Evolutionary conservation across 73 alveolate species (phyloP), one percentile per base, ranked within the genome.

Genomic region (Paramecium biaurelia): DNA sequence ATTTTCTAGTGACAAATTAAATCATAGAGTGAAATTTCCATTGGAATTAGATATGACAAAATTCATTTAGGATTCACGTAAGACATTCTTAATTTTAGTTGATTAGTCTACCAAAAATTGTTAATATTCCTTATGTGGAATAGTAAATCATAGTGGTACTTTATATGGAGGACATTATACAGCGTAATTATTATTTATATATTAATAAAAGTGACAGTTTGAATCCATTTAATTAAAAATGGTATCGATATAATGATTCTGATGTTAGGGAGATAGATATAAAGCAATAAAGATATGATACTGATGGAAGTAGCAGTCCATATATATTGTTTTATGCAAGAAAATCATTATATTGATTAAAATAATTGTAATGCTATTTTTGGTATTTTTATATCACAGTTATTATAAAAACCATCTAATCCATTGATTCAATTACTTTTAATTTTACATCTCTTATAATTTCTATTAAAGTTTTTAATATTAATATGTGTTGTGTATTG

Each of bases 131-230:
- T 45, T 89, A 28, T 70, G 56, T 70, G 94, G 94, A 14, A 70
- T 89, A 18, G 94, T 89, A 6, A 89, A 89, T 70, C 94, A 89
- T 70, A 89, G 94, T 45, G 94, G 94, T 26, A 89, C 89, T 5
- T 59, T 89, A 11, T 70, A 76, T 70, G 94, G 94, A 68, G 94
- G 94, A 0, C 94, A 89, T 45, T 89, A 89, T 34, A 89, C 94
- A 89, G 86, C 94, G 94, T 89, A 89, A 10, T 85, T 85, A 63
- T 53, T 3, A 28, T 26, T 85, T 30, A 85, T 85, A 35, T 12
- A 34, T 43, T 26, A 18, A 53, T 7, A 53, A n/a, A 53, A 89
- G 94, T 18, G 94, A 89, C 41, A 38, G 92, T 23, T 26, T 24
- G 43, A 89, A 89, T 72, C 90, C 94, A 18, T 89, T 15, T 72